Base-by-base conservation (phyloP, 805 yeast species). In the Kurtzmaniella cleridarum region DNA sequence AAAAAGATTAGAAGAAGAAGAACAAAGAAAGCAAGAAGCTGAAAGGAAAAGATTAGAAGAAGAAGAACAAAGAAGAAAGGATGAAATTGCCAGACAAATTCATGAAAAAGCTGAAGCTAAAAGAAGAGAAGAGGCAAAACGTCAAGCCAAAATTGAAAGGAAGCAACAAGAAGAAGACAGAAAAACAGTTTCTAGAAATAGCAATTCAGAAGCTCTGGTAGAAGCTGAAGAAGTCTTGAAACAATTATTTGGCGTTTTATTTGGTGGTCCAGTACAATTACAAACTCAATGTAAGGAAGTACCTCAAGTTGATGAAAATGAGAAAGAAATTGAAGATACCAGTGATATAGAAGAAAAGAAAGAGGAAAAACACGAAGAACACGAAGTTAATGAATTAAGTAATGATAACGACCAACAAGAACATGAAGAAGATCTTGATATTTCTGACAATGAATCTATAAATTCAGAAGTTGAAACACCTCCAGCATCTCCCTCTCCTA, bases 181-280 rank as follows among this genome's bases (percentile, higher is more conserved):
- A 27, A 18, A 29, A 16, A 14, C 23, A 26, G 14, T 28, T 3
- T 16, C 14, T 14, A 23, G 18, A 13, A 27, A 16, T 2, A 23
- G 28, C 14, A 29, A 24, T 18, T 18, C 26, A 23, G n/a, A 17
- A 17, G 11, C 9, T 12, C 8, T 31, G 27, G 31, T 24, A 3
- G 35, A 34, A 27, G 27, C 39, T 33, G 39, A 55, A 46, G 54
- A 54, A 20, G 52, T 56, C 42, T 41, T 56, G 24, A 44, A 48
- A 29, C 53, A 47, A 29, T 39, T 57, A 30, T 55, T 55, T 29
- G 55, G 51, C 17, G 32, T 38, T 15, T 37, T 34, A 17, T 34
- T 40, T 27, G 34, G 40, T 27, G 35, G 27, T 5, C 23, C 17
- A 10, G 11, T 10, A 8, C 26, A 5, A 20, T 24, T 23, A 6